A percentile compares a stretch with the other conserved stretches of the same genome.
Conservation (phyloP, 129 eudicot genomes). For the Artemisia tridentata region DNA sequence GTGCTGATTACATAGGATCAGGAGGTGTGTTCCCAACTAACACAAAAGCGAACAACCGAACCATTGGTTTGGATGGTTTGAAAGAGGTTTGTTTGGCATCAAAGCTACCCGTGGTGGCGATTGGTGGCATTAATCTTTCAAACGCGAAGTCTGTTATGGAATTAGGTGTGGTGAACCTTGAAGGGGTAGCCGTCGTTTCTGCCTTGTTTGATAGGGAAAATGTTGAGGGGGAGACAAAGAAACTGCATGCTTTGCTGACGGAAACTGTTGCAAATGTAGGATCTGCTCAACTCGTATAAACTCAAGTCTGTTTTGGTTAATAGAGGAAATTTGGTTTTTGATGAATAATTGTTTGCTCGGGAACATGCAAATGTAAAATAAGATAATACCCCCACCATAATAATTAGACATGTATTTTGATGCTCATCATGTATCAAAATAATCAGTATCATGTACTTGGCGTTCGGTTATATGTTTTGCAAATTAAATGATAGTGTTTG, state of each 20-base stretch:
- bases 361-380: conserved; percentile 16
- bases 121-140: conserved; percentile 77
- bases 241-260: conserved; percentile 40
- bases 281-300: neutral
- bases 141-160: conserved; percentile 67
- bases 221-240: conserved; percentile 46
- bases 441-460: neutral
- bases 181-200: conserved; percentile 93
- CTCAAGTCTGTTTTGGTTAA: neutral
- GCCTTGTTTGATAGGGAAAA: conserved; percentile 82
- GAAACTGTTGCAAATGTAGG: conserved; percentile 31
- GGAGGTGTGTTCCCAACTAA: conserved; percentile 93
- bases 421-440: neutral
- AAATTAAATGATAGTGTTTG: neutral
- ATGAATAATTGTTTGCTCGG: neutral
- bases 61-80: conserved; percentile 82
- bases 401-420: neutral
- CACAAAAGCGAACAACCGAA: conserved; percentile 75
- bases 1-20: conserved; percentile 88
- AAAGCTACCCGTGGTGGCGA: conserved; percentile 91
- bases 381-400: neutral
- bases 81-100: conserved; percentile 65
- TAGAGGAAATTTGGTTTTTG: conserved; percentile 3
- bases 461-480: neutral
- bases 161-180: conserved; percentile 46